Conservation (phyloP, 306 rosid genomes). For the Castanopsis chinensis region DNA sequence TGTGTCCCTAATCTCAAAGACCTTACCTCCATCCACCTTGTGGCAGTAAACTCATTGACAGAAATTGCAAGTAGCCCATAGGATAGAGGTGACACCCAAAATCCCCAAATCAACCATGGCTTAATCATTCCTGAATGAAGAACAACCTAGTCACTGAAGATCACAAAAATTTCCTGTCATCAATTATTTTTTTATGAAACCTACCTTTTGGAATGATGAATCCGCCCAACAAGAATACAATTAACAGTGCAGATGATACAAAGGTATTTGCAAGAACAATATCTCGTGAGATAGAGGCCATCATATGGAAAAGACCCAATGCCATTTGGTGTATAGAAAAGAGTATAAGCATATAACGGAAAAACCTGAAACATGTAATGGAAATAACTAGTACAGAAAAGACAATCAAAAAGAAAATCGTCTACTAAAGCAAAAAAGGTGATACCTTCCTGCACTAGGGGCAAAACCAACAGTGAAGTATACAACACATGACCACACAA, state of each 20-base stretch:
- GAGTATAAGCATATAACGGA: constrained; percentile 70
- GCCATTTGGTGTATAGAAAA: constrained; percentile 88
- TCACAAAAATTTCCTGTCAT: not conserved
- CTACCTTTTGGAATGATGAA: constrained; percentile 84
- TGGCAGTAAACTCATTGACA: constrained; percentile 77
- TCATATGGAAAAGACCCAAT: constrained; percentile 77
- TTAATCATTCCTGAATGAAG: constrained; percentile 57
- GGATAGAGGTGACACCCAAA: constrained; percentile 82
- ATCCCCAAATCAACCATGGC: constrained; percentile 90
- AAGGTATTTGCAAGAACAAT: constrained; percentile 86
- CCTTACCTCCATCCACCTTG: constrained; percentile 80
- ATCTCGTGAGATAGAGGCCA: constrained; percentile 79
- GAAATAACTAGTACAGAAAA: constrained; percentile 15
- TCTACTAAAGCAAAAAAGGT: not conserved
- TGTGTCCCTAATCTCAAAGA: constrained; percentile 20
- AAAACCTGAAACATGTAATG: constrained; percentile 65
- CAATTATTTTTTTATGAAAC: not conserved
- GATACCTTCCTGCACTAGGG: constrained; percentile 68
- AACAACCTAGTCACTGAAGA: constrained; percentile 17
- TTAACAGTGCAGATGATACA: constrained; percentile 71
- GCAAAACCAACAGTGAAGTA: constrained; percentile 86
- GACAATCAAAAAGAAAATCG: not conserved
- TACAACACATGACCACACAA: constrained; percentile 77
- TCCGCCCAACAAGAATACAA: constrained; percentile 75
- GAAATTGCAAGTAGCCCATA: constrained; percentile 75